Evolutionary conservation across 208 protist species (phyloP), one percentile per base, ranked within the genome.

Genomic region (Borovskyia barvae): DNA sequence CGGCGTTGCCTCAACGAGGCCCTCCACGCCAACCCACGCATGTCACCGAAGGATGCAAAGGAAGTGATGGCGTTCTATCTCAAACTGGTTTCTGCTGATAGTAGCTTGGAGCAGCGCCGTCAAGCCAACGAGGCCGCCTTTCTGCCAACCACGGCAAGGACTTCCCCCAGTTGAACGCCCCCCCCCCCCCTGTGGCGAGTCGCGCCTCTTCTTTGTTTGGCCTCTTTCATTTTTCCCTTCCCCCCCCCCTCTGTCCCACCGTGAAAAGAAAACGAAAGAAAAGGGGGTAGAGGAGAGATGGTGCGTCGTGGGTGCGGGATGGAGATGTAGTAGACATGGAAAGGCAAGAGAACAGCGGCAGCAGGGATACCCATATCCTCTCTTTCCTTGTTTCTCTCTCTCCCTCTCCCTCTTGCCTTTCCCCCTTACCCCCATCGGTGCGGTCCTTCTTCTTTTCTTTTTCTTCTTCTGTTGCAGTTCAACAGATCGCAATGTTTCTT

Each of bases 21-120:
- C 6, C 59, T 35, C 14, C 59, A 50, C 1, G 0, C 29, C 37
- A 29, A 50, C 19, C 59, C 59, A 0, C 59, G 47, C 20, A 57
- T 66, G 59, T 40, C 59, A 0, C 17, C 59, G 39, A 28, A 51
- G 19, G 59, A 57, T 37, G 59, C 59, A 19, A 56, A 57, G 59
- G 20, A 50, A 22, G 40, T 56, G 0, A 17, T 66, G 36, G n/a
- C n/a, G n/a, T n/a, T 20, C 41, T 30, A 47, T 17, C 53, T 59
- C 49, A 20, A 39, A 29, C 5, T 14, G 26, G 17, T 11, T 26
- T 5, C 22, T 49, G 28, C 26, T 37, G 8, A 42, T 24, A 1
- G 3, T 49, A 17, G 25, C 53, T 14, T 49, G 17, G 53, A 47
- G 37, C 41, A 47, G 19, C 7, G 40, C 20, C 37, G 37, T 1